Base-by-base conservation (phyloP, 2,329 filamentous ascomycete genomes). In the Beauveria sp. region DNA sequence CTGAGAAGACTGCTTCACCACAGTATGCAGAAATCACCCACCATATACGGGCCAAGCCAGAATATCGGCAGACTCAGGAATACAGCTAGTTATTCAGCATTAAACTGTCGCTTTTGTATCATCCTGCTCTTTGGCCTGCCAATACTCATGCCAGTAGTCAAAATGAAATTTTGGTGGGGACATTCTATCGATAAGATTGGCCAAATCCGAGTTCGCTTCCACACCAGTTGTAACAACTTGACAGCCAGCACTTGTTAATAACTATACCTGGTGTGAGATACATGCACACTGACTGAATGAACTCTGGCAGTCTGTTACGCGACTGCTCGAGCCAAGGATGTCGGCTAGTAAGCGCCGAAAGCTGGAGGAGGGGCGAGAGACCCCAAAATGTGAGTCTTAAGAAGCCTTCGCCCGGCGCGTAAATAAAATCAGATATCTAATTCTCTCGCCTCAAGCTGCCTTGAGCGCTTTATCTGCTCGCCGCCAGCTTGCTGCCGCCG, bases 391-490 rank as follows among this genome's bases (percentile, higher is more conserved):
- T 76, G 65, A 68, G 72, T 50, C 5, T 18, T 2, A 12, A 3
- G 22, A 9, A 40, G 5, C 20, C 5, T 53, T 12, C 46, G 10
- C 22, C 10, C 9, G 5, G 46, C n/a, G 12, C 14, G 6, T 4
- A 28, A 18, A 14, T 6, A 31, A 16, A 28, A 5, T 3, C 31
- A 14, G 7, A 7, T 22, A 9, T 24, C 38, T 52, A 5, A 58
- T 26, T 28, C 1, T 45, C n/a, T 24, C 45, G 20, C 2, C n/a
- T 60, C 7, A 52, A 63, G 62, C 71, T 46, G 74, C 74, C n/a
- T 65, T 75, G n/a, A 75, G 72, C 63, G 74, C 74, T 6, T 65
- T 76, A 22, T 71, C 74, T 40, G 74, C 74, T 63, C 69, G 73
- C 16, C 69, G 73, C 34, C 71, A 68, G 12, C 65, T 69, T 20